These are phyloP conservation scores for Diaporthe citriasiana DNA, from an alignment of 2,329 filamentous ascomycete genomes.

Conservation along the genomic window DNA sequence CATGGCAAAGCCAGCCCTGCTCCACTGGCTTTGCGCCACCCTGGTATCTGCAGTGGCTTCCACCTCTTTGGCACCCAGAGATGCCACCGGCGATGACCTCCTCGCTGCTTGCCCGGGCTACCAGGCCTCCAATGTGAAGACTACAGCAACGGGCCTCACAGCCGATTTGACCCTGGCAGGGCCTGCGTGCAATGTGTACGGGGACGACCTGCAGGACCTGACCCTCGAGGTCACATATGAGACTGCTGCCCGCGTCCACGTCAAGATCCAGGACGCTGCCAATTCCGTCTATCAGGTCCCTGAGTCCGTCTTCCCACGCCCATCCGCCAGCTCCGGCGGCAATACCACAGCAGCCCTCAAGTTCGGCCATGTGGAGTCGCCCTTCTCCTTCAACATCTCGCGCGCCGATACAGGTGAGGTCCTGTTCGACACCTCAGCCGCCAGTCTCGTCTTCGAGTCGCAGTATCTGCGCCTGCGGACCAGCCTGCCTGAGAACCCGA, in stretches of 20 bases:
- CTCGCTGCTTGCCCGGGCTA: conserved; percentile 71
- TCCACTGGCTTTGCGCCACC: conserved; percentile 43
- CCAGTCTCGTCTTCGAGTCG: conserved; percentile 79
- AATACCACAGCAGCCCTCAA: conserved; percentile 47
- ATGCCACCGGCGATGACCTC: conserved; percentile 47
- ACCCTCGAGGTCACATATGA: conserved; percentile 76
- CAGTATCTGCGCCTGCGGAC: conserved; percentile 84
- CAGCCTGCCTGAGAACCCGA: conserved; percentile 75
- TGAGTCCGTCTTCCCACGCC: conserved; percentile 75
- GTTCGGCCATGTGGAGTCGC: conserved; percentile 53
- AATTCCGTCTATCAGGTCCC: conserved; percentile 82
- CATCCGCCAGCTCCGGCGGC: conserved; percentile 49
- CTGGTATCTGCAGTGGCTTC: conserved; percentile 39
- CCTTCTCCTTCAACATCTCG: conserved; percentile 59
- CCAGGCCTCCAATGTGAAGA: conserved; percentile 68
- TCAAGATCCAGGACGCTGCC: conserved; percentile 79
- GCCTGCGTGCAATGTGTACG: conserved; percentile 76
- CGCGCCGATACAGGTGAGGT: conserved; percentile 60
- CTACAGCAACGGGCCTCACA: conserved; percentile 65
- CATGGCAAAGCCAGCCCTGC: conserved; percentile 37
- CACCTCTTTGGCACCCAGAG: conserved; percentile 36
- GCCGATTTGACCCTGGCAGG: conserved; percentile 76
- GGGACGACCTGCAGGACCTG: conserved; percentile 74
- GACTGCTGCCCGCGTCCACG: conserved; percentile 79
- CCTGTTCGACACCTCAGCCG: conserved; percentile 78